Base-by-base conservation (phyloP, 2,329 filamentous ascomycete genomes). In the Dactylellina leptospora region DNA sequence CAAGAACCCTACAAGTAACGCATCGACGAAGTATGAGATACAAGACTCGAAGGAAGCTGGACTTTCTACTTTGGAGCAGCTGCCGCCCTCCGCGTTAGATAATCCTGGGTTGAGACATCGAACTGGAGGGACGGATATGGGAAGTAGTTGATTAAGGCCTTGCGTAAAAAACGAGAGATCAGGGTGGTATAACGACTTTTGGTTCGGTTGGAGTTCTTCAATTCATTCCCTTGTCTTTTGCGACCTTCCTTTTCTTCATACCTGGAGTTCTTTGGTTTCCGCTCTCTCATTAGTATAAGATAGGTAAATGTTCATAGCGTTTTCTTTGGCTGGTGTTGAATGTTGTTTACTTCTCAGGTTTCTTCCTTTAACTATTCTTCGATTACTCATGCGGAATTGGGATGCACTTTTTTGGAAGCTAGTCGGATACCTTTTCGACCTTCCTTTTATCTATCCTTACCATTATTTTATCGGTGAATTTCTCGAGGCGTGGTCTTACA, bases 31-130 rank as follows among this genome's bases (percentile, higher is more conserved):
- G 27, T 55, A 70, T 28, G 64, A 61, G 11, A 36, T 48, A 4
- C 64, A 71, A n/a, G 58, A 62, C 38, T 62, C 64, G 6, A 71
- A 62, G 28, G 66, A 71, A 20, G 44, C 51, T 5, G 66, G 58
- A 9, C 28, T 63, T 36, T 59, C 66, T 16, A 59, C 50, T 10
- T 36, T 71, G 45, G 66, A 71, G 18, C 58, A 50, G 18, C 45
- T 71, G 8, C 66, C 64, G n/a, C 64, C 58, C 30, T 25, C 66
- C 11, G 50, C 58, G n/a, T 33, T 59, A 8, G 66, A 71, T 3
- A n/a, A n/a, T n/a, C 33, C 66, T 25, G 66, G 58, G 8, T 30
- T 71, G 45, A 62, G 66, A 36, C 66, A 63, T 22, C 51, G 66
- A 27, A 62, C 44, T 8, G 54, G 28, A 27, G 62, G 47, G n/a